Evolutionary conservation across 306 rosid genomes (phyloP).

Genomic region (Vicia sativa): DNA sequence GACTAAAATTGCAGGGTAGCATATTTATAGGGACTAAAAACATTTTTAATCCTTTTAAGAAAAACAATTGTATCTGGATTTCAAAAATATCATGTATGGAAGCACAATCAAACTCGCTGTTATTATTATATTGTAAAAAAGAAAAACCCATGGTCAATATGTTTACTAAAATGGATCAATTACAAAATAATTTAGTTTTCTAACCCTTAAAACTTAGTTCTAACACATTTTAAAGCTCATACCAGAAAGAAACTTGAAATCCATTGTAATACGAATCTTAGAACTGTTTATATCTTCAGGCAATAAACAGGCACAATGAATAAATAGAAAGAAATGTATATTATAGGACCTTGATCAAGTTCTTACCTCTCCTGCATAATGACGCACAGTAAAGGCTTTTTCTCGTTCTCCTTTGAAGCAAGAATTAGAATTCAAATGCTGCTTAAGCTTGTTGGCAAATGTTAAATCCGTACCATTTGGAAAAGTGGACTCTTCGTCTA

Average conservation of each 20-base stretch:
- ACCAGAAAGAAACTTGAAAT: conserved; percentile 23
- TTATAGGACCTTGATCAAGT: conserved; percentile 31
- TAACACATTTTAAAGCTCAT: conserved; percentile 22
- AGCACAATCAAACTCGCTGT: conserved; percentile 27
- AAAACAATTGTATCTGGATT: conserved; percentile 17
- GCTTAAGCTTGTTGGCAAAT: conserved; percentile 95
- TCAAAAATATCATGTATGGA: background rate
- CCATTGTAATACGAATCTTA: conserved; percentile 18
- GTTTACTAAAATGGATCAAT: conserved; percentile 24
- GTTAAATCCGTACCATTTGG: conserved; percentile 96
- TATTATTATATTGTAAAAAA: conserved; percentile 6
- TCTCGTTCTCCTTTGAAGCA: conserved; percentile 91
- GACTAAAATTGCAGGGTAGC: too few relatives aligned
- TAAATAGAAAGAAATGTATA: conserved; percentile 25
- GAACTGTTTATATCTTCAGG: conserved; percentile 19
- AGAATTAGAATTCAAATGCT: conserved; percentile 75
- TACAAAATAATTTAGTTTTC: conserved; percentile 24
- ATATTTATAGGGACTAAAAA: too few relatives aligned
- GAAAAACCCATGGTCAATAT: background rate
- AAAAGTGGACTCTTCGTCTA: conserved; percentile 98
- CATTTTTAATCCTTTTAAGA: too few relatives aligned
- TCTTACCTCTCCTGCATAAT: conserved; percentile 99
- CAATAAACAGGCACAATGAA: conserved; percentile 27
- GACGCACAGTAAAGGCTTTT: conserved; percentile 81
- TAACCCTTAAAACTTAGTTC: conserved; percentile 18